Base-by-base conservation (phyloP, 257 asterid genomes). In the Nicotiana tomentosiformis region DNA sequence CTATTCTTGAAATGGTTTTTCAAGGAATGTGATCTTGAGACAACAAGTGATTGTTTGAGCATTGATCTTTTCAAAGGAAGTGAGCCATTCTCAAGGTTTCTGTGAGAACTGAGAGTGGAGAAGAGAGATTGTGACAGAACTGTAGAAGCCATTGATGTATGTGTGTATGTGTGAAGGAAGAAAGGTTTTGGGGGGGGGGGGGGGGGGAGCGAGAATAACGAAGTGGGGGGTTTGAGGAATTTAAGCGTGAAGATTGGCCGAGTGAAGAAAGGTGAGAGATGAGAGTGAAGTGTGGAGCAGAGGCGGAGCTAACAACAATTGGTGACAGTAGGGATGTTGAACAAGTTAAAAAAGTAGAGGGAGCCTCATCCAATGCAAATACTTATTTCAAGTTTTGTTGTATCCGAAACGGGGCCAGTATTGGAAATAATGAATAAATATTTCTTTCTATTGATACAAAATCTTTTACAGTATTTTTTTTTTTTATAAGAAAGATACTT, bases 131-230 rank as follows among this genome's bases (percentile, higher is more conserved):
- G 95, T 1, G 95, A 91, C 51, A 90, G 46, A 83, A 92, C 85
- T 6, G 95, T 53, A 46, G 96, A 90, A 82, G 96, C 94, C 98
- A 93, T 93, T 88, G 5, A 32, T 32, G 91, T 43, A 3, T 43
- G 43, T 37, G 15, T 49, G 55, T 9, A 10, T 10, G 57, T 10
- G 17, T 51, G 17, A 12, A 53, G 5, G 16, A 26, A 51, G 80
- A 12, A 53, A 23, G 26, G 26, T 23, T 23, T 0, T 0, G 26
- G 26, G 26, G 0, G 0, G 26, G 0, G 26, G 26, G 0, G 26
- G 26, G 26, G 16, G 4, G 57, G 16, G 57, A 17, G 57, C 16
- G 58, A 55, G 60, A 55, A 55, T 55, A 4, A 55, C 7, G n/a
- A 55, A 5, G 60, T 55, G 58, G 17, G 7, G 58, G 14, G 15